Evolutionary conservation across 441 rosid genomes (phyloP), one percentile per base, ranked within the genome.

Genomic region (Croton laevigatus): DNA sequence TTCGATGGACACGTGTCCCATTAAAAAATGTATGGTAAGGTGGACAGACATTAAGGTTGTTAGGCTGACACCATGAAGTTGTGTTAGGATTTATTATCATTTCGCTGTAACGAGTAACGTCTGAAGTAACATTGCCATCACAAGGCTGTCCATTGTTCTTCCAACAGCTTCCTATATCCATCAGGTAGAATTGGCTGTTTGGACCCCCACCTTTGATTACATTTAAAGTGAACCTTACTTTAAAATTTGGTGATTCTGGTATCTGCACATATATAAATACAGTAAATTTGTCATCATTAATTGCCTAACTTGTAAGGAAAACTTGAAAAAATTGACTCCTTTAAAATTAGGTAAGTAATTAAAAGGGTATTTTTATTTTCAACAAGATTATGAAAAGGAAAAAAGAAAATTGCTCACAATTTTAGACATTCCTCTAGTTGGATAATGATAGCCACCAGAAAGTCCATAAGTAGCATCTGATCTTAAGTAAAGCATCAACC

Each of bases 401-500:
- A 59, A 36, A 14, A 62, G 59, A 53, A 42, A 66, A 62, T 44
- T 38, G 61, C 89, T 79, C 78, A 90, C 97, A 81, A 81, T 83
- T 75, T 89, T 89, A 78, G 88, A 80, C 94, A 91, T 89, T 38
- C 94, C 97, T 70, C 94, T 84, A 46, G 94, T 89, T 19, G 81
- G 87, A 48, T 91, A 91, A 84, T 89, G 94, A 72, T 91, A 91
- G 5, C 94, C 97, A 70, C 92, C 91, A 19, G 97, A 89, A 36
- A 91, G 60, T 27, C 94, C 97, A 55, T 34, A 46, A 1, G 91
- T 71, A 27, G 93, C 93, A 60, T 91, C 97, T 37, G 97, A 90
- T 73, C 97, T 80, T 67, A 91, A 79, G 87, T 89, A 87, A 78
- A 91, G 97, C 97, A 91, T 89, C 88, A 87, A n/a, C 97, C 97